Evolutionary conservation across 768 basidiomycete genomes (phyloP), one percentile per base, ranked within the genome.

Genomic region (Pulveroboletus sp.): DNA sequence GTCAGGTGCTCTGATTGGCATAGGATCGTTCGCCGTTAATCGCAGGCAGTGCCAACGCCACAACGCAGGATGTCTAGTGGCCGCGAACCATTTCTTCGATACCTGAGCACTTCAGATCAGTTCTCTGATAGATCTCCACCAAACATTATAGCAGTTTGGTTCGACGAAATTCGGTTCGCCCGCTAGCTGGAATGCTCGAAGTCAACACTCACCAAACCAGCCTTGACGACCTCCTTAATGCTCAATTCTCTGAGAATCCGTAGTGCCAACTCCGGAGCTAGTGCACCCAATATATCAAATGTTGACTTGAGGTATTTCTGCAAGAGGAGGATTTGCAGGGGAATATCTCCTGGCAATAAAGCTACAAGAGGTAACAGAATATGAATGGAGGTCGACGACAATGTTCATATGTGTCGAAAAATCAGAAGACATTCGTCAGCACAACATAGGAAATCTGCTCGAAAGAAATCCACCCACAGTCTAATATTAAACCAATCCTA

Each of bases 251-350:
- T 77, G 26, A 94, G 71, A 36, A 93, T 74, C 39, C 77, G 76
- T 54, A 85, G 74, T 0, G 82, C 78, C 1, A 93, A 67, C 17
- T 83, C 76, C 0, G 83, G 83, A 0, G 84, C 75, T 15, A 94
- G 74, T 39, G 77, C 76, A 7, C 86, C 85, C 28, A 94, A 71
- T 43, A 95, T 76, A 61, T 95, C 93, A 59, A 89, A 89, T 6
- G 89, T 86, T 11, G 86, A 86, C 57, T 77, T 81, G 32, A 80
- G 78, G 57, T 95, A 93, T 66, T 91, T 90, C 66, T 93, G 81
- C 15, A 95, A 78, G 3, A 90, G 79, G 1, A 86, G 76, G 39
- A 94, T 90, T 64, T 93, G 92, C 6, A 89, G 74, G 10, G 80
- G 81, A 30, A 93, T 88, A 58, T 93, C 92, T 30, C 89, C 89